Evolutionary conservation across 2,329 filamentous ascomycete genomes (phyloP), one percentile per base, ranked within the genome.

Genomic region (Parascedosporium putredinis): DNA sequence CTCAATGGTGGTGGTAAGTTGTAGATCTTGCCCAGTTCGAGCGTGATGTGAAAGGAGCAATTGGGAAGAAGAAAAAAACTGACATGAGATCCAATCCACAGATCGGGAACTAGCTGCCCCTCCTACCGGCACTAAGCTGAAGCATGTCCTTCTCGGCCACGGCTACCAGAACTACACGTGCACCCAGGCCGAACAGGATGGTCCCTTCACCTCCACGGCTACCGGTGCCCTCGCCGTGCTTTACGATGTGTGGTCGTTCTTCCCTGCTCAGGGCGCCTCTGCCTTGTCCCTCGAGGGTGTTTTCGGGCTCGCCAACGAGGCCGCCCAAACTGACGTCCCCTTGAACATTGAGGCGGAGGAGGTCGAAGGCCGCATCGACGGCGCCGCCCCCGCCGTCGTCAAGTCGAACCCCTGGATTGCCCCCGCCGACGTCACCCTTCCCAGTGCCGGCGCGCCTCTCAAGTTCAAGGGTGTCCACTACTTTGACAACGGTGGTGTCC

Each of bases 101-200:
- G 50, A 46, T 23, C 50, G 45, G 22, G 67, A 78, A 47, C 73
- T 80, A 24, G 61, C 69, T n/a, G 52, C 62, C 3, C 69, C 69
- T 1, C 55, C 71, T 2, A 53, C 64, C 8, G 59, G 59, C 53
- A 57, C 68, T 40, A 60, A 61, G 4, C 65, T 81, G 33, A 72
- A 76, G 60, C 66, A 73, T 66, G 75, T 85, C 54, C 73, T 71
- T 50, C 65, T 85, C 38, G 81, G 81, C 56, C 74, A 81, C 56
- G 81, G 81, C 51, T 75, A 81, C 57, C 81, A 85, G 59, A 85
- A 85, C 73, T 85, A 85, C 69, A 81, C 77, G 33, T 85, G 81
- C 64, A 60, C 57, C 25, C 50, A 58, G 10, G 54, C 56, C n/a
- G 38, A 42, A 16, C 16, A 20, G 16, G 52, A 58, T 2, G 60